Conservation (phyloP, 805 yeast genomes). For the Groenewaldozyma tartarivorans region DNA sequence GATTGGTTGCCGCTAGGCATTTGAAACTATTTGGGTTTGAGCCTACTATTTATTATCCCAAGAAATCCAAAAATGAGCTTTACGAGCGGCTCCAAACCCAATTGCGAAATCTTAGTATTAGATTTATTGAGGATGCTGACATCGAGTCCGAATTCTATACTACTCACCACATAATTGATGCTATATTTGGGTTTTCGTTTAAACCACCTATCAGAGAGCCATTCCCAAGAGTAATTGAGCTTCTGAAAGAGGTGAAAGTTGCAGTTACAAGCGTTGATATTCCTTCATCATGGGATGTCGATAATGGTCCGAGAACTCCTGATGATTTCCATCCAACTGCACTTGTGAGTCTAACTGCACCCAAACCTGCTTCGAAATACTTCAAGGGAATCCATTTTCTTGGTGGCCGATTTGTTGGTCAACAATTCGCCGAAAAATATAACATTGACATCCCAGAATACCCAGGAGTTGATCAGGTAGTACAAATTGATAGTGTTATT, state of each 20-base stretch:
- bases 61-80: conserved; percentile 45
- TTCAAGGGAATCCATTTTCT: conserved; percentile 58
- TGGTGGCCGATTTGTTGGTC: conserved; percentile 82
- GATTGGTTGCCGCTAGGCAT: conserved; percentile 91
- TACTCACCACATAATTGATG: conserved; percentile 56
- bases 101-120: conserved; percentile 52
- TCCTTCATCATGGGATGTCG: conserved; percentile 98
- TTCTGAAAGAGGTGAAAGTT: conserved; percentile 31
- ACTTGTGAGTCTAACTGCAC: conserved; percentile 82
- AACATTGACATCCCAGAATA: conserved; percentile 59
- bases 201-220: conserved; percentile 81
- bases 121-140: conserved; percentile 33
- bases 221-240: conserved; percentile 41
- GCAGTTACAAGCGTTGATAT: conserved; percentile 80
- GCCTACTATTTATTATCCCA: conserved; percentile 77
- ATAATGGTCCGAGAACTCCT: conserved; percentile 55
- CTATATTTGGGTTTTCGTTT: conserved; percentile 90
- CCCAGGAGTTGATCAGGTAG: conserved; percentile 48
- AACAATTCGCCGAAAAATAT: conserved; percentile 59
- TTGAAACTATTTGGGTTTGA: conserved; percentile 67
- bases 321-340: conserved; percentile 50
- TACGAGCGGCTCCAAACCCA: conserved; percentile 58
- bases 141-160: conserved; percentile 29
- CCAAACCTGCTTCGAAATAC: conserved; percentile 70
- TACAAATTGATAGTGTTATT: conserved; percentile 18